Conservation (phyloP, 2,329 filamentous ascomycete species). For the Aspergillus pseudotamarii region DNA sequence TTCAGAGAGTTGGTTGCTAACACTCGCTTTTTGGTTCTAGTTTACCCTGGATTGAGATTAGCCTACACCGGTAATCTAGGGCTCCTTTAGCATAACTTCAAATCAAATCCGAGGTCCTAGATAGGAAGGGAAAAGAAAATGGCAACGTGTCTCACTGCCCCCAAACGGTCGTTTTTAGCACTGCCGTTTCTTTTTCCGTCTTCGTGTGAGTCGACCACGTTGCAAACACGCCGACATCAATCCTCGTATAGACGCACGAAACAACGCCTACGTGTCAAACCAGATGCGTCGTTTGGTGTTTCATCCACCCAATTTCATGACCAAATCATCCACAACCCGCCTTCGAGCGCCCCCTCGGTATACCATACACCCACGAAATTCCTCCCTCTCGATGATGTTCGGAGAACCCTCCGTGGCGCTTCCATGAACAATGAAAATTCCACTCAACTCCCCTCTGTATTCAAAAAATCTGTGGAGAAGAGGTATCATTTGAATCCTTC, state of each 20-base stretch:
- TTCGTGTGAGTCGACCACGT: slow-evolving; percentile 34
- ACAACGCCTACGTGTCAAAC: slow-evolving; percentile 54
- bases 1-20: background rate
- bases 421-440: slow-evolving; percentile 24
- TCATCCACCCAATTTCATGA: slow-evolving; percentile 45
- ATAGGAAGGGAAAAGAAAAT: slow-evolving; percentile 18
- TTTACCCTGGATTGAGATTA: background rate
- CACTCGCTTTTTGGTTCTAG: background rate
- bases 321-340: slow-evolving; percentile 68
- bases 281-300: slow-evolving; percentile 53
- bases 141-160: slow-evolving; percentile 32
- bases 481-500: slow-evolving; percentile 62
- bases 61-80: background rate
- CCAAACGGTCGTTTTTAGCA: slow-evolving; percentile 38
- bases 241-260: slow-evolving; percentile 55
- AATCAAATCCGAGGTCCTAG: slow-evolving; percentile 2
- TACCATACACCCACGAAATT: slow-evolving; percentile 69
- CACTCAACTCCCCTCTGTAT: slow-evolving; percentile 49
- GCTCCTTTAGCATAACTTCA: background rate
- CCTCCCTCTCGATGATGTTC: slow-evolving; percentile 60
- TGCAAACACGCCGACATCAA: slow-evolving; percentile 47
- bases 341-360: slow-evolving; percentile 63
- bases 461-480: slow-evolving; percentile 57
- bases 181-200: slow-evolving; percentile 45
- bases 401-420: slow-evolving; percentile 50